Evolutionary conservation across 1,139 yeast genomes (phyloP), one percentile per base, ranked within the genome.

Genomic region (Wickerhamiella pararugosa): DNA sequence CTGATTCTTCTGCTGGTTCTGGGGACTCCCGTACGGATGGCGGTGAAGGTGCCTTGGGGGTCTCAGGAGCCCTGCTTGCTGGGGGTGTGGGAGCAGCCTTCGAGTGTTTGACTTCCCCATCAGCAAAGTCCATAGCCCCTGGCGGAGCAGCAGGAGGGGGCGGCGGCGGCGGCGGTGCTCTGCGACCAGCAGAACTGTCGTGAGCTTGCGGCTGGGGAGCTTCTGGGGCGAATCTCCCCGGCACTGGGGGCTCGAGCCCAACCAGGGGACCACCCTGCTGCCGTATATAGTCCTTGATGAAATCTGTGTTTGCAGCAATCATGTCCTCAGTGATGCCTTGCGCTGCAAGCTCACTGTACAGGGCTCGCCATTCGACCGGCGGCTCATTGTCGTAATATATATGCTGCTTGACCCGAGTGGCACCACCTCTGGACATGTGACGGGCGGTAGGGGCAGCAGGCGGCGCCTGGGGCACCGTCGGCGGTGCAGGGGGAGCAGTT

Each of bases 251-350:
- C 54, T 82, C 94, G 36, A 81, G 60, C 0, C 94, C 94, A 31
- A 80, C 92, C 52, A 82, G 64, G 2, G 90, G 90, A 1, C 93
- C 92, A 27, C 93, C 93, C 55, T 78, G 81, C 53, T 77, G 68
- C 6, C 76, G 64, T 49, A 82, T 80, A 54, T 80, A 82, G 44
- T 76, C 77, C 58, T 81, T 82, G 52, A 82, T 82, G 56, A 82
- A 82, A 48, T 79, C 82, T 48, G 86, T 68, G 55, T 82, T 81
- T 47, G 81, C 92, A 1, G 90, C 92, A 59, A 84, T 82, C 87
- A 81, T 80, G 52, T 83, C 94, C 54, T 83, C 93, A 0, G 86
- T 63, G 45, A 84, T 83, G 0, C 94, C 95, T 42, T 81, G 80
- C 21, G 73, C 67, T 32, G 78, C 92, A 44, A 84, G 66, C 55